Base-by-base conservation (phyloP, 805 yeast genomes). In the Ogataea chonburiensis region DNA sequence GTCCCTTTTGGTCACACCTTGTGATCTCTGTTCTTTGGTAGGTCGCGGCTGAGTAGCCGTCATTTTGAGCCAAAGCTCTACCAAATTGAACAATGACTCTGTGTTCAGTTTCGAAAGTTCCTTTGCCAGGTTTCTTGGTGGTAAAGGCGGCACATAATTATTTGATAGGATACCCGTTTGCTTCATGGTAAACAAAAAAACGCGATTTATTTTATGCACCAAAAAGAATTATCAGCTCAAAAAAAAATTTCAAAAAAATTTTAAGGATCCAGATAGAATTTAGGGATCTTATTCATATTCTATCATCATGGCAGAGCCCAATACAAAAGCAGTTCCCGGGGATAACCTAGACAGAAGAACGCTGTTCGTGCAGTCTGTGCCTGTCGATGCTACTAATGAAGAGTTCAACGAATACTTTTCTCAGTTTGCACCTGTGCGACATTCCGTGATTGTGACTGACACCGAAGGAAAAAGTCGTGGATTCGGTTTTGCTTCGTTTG, bases 401-500 rank as follows among this genome's bases (percentile, higher is more conserved):
- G 79, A 86, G 50, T 70, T 93, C 26, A 73, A 91, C 1, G 86
- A 84, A 49, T 88, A 73, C 61, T 93, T 93, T 56, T 83, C 98
- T 2, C 87, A 87, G 46, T 82, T 88, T 64, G 91, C 86, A 4
- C 98, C 98, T 5, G 94, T 91, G 9, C 88, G 82, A 62, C 98
- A 93, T 62, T 95, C 97, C 2, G 89, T 88, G 28, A 75, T 93
- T 26, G 98, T 93, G 12, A 82, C 70, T 24, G 96, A 89, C 55
- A 68, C 68, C 8, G 77, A 81, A 22, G 76, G 84, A 37, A 71
- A 81, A 28, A 86, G 96, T 3, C 75, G 89, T 58, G 98, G 98
- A 2, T 93, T 89, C 63, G 98, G 98, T 3, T 93, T 93, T 61
- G 98, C 88, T 11, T 81, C 95, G 23, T 93, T 93, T 60, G 77